Percentiles rank a stretch among this genome's conserved stretches.
phyloP scores from a whole-genome alignment of 208 protist species.

The Naegleria fowleri region DNA sequence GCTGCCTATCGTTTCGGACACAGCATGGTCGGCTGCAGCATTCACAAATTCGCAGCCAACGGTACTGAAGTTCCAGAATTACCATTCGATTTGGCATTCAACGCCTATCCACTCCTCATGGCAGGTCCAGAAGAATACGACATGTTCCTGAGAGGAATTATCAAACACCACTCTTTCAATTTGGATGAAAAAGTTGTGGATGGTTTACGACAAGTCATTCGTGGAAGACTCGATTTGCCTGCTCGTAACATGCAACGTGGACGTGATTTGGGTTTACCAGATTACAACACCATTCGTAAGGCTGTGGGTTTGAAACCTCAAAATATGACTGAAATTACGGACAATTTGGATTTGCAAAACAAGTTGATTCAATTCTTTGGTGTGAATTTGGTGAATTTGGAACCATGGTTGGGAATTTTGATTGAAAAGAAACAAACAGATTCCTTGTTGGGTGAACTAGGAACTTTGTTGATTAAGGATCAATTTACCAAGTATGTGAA shows the following conservation, averaged over 20 bases:
- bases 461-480: not conserved
- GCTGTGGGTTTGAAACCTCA: conserved; percentile 26
- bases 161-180: not conserved
- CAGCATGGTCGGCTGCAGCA: conserved; percentile 32
- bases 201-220: conserved; percentile 46
- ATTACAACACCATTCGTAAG: conserved; percentile 38
- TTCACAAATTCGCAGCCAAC: conserved; percentile 27
- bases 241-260: conserved; percentile 41
- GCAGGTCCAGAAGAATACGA: not conserved
- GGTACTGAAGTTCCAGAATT: conserved; percentile 21
- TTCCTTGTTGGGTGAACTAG: conserved; percentile 33
- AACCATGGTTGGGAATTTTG: conserved; percentile 39
- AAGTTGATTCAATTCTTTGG: conserved; percentile 29
- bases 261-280: conserved; percentile 43
- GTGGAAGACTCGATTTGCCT: conserved; percentile 39
- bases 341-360: not conserved
- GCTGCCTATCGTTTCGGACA: conserved; percentile 49
- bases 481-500: conserved; percentile 35
- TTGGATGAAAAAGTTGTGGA: conserved; percentile 39
- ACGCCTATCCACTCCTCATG: not conserved
- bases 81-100: conserved; percentile 31
- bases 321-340: not conserved
- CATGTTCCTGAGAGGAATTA: conserved; percentile 30
- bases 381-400: conserved; percentile 27
- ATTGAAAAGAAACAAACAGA: conserved; percentile 31